Conservation (phyloP, 2,329 filamentous ascomycete genomes). For the Aspergillus sp. region DNA sequence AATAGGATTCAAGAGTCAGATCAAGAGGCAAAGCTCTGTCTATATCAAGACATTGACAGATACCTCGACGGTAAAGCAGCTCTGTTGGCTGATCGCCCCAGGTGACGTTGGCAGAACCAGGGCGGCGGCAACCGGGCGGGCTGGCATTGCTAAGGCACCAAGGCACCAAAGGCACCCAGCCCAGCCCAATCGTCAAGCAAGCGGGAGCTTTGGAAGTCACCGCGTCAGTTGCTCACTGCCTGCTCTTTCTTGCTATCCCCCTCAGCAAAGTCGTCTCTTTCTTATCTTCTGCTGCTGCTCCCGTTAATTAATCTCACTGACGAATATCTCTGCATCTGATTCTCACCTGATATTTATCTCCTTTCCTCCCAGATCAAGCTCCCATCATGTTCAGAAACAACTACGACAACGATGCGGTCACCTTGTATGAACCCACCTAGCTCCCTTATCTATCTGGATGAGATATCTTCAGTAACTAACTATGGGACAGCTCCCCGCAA, state of each 20-base stretch:
- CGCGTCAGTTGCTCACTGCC: conserved; percentile 32
- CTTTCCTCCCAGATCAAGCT: background rate
- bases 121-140: conserved; percentile 8
- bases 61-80: background rate
- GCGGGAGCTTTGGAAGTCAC: conserved; percentile 14
- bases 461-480: conserved; percentile 14
- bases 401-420: conserved; percentile 99
- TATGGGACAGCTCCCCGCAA: conserved; percentile 75
- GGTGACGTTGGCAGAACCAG: conserved; percentile 23
- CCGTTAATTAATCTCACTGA: no score
- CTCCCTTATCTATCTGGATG: conserved; percentile 18
- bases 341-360: conserved; percentile 6
- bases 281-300: no score
- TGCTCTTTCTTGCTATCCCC: conserved; percentile 7
- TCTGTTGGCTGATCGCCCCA: background rate
- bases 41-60: conserved; percentile 4
- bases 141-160: conserved; percentile 9
- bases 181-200: conserved; percentile 3
- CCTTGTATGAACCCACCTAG: conserved; percentile 65
- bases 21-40: conserved; percentile 1
- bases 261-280: no score
- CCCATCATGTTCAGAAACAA: conserved; percentile 93
- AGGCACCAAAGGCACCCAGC: conserved; percentile 4
- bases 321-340: background rate
- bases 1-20: background rate